Evolutionary conservation across 768 basidiomycete species (phyloP).

Genomic region (Mrakia frigida): DNA sequence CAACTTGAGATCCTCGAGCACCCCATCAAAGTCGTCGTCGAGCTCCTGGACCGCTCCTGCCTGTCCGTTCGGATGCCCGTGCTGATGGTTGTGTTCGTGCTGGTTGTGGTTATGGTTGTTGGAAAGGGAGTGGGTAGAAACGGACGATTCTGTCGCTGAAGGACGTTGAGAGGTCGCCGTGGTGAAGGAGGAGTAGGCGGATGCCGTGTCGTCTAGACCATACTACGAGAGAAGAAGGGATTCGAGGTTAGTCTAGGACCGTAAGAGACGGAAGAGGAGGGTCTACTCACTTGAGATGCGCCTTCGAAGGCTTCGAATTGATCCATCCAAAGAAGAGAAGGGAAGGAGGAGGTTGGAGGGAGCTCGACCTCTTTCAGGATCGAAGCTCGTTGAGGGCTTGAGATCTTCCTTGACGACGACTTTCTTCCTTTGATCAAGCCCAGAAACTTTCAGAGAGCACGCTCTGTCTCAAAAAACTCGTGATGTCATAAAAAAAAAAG

Average conservation of each 20-base stretch:
- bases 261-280: not conserved
- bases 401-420: not conserved
- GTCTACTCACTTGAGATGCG: constrained; percentile 41
- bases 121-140: constrained; percentile 32
- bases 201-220: constrained; percentile 40
- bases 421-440: too few relatives aligned
- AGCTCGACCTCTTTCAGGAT: too few relatives aligned
- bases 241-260: not conserved
- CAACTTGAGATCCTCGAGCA: constrained; percentile 65
- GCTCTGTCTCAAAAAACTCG: too few relatives aligned
- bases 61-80: constrained; percentile 21
- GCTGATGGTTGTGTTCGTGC: constrained; percentile 16
- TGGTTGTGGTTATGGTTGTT: constrained; percentile 14
- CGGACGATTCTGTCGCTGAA: constrained; percentile 15
- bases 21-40: constrained; percentile 76
- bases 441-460: too few relatives aligned
- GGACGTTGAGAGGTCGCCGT: constrained; percentile 33
- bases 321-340: constrained; percentile 32
- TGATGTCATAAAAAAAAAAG: too few relatives aligned
- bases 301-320: constrained; percentile 46
- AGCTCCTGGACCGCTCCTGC: constrained; percentile 32
- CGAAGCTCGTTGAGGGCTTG: not conserved
- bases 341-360: constrained; percentile 2
- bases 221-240: constrained; percentile 34
- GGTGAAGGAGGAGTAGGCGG: constrained; percentile 34